These are phyloP conservation scores for Gillenia trifoliata DNA, from an alignment of 306 rosid species.

Conservation along the genomic window DNA sequence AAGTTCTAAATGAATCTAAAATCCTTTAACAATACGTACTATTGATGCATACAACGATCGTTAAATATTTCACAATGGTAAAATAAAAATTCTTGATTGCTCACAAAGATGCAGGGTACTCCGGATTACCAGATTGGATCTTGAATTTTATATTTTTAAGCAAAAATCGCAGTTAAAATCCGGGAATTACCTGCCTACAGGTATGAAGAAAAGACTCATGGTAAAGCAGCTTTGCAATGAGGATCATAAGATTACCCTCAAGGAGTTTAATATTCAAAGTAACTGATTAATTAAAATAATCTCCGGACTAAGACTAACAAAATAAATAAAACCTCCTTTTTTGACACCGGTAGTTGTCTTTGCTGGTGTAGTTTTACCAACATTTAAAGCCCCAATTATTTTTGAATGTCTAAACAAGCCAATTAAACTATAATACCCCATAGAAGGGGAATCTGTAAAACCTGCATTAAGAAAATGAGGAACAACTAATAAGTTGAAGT, in stretches of 20 bases:
- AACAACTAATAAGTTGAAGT: constrained; percentile 31
- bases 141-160: too few species aligned
- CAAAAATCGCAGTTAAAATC: too few species aligned
- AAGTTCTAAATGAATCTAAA: too few species aligned
- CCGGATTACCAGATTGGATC: too few species aligned
- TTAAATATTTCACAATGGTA: too few species aligned
- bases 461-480: constrained; percentile 25
- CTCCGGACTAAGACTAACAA: constrained; percentile 27
- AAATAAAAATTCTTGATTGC: too few species aligned
- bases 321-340: constrained; percentile 33
- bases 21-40: too few species aligned
- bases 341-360: constrained; percentile 3
- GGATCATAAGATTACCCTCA: constrained; percentile 28
- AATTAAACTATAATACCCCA: constrained; percentile 16
- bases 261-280: constrained; percentile 21
- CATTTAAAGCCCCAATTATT: background rate
- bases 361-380: constrained; percentile 22
- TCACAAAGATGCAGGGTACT: too few species aligned
- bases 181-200: too few species aligned
- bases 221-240: constrained; percentile 32
- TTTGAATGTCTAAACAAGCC: constrained; percentile 20
- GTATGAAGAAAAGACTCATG: too few species aligned
- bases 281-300: constrained; percentile 22
- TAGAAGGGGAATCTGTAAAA: constrained; percentile 33
- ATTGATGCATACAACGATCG: too few species aligned